Conservation (phyloP, 1,139 yeast genomes). For the Blastobotrys malaysiensis region DNA sequence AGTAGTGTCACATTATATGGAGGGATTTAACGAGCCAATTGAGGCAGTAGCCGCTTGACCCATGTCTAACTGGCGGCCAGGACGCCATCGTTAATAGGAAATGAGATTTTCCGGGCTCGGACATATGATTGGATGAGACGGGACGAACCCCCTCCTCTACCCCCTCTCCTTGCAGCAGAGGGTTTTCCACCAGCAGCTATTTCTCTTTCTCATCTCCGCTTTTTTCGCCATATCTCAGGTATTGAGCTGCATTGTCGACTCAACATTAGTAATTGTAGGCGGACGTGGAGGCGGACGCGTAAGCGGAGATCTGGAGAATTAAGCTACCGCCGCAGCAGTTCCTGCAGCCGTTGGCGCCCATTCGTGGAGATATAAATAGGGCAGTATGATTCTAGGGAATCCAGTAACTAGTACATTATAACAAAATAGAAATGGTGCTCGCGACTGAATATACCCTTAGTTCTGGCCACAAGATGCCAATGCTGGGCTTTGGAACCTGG, state of each 20-base stretch:
- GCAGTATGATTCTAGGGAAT: background rate
- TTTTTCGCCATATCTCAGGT: background rate
- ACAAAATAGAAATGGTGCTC: background rate
- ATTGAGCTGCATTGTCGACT: background rate
- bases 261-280: background rate
- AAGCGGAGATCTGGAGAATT: background rate
- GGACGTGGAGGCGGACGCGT: background rate
- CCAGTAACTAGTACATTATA: background rate
- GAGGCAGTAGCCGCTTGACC: no score
- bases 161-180: background rate
- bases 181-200: background rate
- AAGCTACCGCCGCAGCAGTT: background rate
- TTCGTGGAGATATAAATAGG: background rate
- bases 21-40: no score
- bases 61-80: no score
- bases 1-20: no score
- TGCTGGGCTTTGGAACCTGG: conserved; percentile 59
- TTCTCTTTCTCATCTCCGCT: background rate
- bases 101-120: no score
- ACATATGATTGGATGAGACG: background rate
- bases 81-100: no score
- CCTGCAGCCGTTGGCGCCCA: background rate
- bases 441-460: conserved; percentile 14
- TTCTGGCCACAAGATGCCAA: conserved; percentile 39
- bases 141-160: background rate